Evolutionary conservation across 2,329 filamentous ascomycete genomes (phyloP).

Genomic region (Fusarium compactum): DNA sequence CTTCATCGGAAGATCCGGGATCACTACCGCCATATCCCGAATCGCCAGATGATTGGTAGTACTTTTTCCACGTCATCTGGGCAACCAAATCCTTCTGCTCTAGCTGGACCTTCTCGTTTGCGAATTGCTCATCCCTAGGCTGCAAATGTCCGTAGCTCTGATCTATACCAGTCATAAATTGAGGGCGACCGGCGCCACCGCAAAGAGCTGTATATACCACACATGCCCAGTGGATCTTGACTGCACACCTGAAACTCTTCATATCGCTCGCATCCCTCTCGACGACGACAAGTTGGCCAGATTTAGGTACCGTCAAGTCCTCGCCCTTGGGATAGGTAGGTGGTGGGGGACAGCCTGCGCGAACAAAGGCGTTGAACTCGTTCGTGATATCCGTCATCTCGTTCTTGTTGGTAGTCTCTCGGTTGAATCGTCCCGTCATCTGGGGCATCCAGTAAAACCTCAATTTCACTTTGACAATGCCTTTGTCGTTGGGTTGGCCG

Average conservation of each 20-base stretch:
- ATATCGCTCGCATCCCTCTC: not conserved
- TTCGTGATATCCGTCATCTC: not conserved
- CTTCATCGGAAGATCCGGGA: accelerated
- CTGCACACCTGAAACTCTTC: not conserved
- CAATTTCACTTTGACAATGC: not conserved
- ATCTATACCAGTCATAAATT: not conserved
- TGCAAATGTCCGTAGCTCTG: not conserved
- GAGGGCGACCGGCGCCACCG: not conserved
- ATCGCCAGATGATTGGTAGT: not conserved
- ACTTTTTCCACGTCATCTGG: not conserved
- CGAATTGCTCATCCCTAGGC: not conserved
- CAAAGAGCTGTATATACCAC: not conserved
- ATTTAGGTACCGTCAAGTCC: not conserved
- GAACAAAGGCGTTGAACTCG: not conserved
- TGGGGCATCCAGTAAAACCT: conserved; percentile 19
- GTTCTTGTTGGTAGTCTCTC: not conserved
- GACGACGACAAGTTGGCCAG: not conserved
- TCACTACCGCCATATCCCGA: not conserved
- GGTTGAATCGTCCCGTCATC: not conserved
- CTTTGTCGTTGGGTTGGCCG: not conserved
- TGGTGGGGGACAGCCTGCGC: not conserved
- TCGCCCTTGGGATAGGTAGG: not conserved
- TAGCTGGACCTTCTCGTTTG: accelerated
- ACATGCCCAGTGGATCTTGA: conserved; percentile 8
- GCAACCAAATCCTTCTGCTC: not conserved